These are phyloP conservation scores for Ceriops tagal DNA, from an alignment of 345 rosid species.

Conservation along the genomic window DNA sequence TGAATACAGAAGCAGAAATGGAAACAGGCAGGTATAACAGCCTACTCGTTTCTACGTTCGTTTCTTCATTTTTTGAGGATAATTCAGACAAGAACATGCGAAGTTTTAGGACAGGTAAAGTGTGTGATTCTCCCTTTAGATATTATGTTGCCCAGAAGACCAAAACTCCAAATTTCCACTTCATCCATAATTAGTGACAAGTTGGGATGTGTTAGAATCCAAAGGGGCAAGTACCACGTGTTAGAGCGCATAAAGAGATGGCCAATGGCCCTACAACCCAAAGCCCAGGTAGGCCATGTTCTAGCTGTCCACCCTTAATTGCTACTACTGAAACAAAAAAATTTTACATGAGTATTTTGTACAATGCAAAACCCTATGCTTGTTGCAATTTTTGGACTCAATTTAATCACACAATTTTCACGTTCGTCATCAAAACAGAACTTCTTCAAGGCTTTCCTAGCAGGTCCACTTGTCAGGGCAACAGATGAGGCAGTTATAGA, in stretches of 20 bases:
- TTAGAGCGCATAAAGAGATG: background rate
- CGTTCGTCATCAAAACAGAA: background rate
- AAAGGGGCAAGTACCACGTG: background rate
- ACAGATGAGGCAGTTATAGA: background rate
- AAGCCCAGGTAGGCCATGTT: background rate
- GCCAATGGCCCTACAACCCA: background rate
- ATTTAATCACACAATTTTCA: too few relatives aligned
- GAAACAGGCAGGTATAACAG: background rate
- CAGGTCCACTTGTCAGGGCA: slow-evolving; percentile 12
- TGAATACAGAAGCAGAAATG: too few relatives aligned
- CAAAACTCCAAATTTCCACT: too few relatives aligned
- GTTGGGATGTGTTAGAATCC: background rate
- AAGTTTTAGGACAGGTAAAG: too few relatives aligned
- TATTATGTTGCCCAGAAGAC: too few relatives aligned
- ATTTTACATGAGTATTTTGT: too few relatives aligned
- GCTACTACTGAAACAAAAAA: too few relatives aligned
- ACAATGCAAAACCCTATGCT: too few relatives aligned
- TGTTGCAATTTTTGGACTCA: too few relatives aligned
- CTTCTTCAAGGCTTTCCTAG: slow-evolving; percentile 13
- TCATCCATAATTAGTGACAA: background rate
- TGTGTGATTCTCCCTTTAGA: too few relatives aligned
- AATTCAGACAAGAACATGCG: too few relatives aligned
- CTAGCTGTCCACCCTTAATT: too few relatives aligned
- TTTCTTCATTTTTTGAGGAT: background rate
- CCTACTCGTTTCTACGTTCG: background rate